These are phyloP conservation scores for Trichoderma asperelloides DNA, from an alignment of 495 filamentous ascomycete genomes.

Conservation along the genomic window DNA sequence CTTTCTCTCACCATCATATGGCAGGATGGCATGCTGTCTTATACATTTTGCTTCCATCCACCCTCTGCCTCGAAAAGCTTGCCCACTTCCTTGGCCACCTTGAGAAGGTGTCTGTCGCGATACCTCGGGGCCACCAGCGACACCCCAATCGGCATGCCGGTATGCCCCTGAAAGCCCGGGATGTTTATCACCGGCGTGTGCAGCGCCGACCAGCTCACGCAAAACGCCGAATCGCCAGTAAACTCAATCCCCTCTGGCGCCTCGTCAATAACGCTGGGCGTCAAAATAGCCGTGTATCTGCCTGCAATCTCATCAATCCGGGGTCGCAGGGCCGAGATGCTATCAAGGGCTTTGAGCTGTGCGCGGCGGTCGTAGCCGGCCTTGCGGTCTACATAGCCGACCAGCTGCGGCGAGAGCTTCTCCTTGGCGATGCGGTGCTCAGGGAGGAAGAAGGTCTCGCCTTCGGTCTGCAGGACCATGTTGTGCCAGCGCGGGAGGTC, in stretches of 20 bases:
- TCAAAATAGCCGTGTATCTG: conserved; percentile 39
- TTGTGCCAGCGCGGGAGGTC: conserved; percentile 33
- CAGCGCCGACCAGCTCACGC: conserved; percentile 20
- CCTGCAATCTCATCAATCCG: conserved; percentile 35
- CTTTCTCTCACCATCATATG: too few relatives aligned
- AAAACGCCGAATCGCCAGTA: conserved; percentile 35
- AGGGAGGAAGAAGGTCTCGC: conserved; percentile 32
- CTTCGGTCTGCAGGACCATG: conserved; percentile 32
- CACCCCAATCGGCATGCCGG: conserved; percentile 42
- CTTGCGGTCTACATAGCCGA: conserved; percentile 36
- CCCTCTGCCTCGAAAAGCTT: conserved; percentile 33
- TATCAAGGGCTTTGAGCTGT: conserved; percentile 36
- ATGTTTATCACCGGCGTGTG: conserved; percentile 42
- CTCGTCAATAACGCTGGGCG: conserved; percentile 40
- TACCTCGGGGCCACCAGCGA: conserved; percentile 37
- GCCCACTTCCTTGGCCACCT: conserved; percentile 31
- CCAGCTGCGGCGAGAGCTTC: conserved; percentile 27
- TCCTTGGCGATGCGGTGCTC: conserved; percentile 36
- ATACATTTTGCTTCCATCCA: conserved; percentile 22
- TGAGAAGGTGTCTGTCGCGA: conserved; percentile 35
- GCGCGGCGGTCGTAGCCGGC: conserved; percentile 26
- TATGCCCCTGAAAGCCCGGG: conserved; percentile 39
- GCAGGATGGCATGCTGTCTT: background rate
- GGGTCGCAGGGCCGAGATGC: conserved; percentile 35
- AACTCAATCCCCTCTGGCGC: conserved; percentile 35